Conservation (phyloP, 1,284 basidiomycete genomes). For the Marasmius sp. region DNA sequence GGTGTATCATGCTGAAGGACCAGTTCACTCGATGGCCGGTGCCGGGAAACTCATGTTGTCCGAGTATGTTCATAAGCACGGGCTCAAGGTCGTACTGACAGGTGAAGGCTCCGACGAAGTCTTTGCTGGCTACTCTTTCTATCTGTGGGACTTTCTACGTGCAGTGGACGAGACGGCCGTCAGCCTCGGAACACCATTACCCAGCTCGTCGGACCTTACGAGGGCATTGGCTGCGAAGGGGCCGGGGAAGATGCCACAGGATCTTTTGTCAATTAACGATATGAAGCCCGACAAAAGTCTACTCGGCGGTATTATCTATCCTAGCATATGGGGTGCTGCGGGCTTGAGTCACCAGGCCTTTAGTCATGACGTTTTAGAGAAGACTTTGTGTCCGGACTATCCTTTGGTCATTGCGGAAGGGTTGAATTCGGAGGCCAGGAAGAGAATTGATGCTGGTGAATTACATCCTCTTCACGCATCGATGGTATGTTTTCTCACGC, state of each 20-base stretch:
- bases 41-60: constrained; percentile 18
- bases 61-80: constrained; percentile 12
- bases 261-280: constrained; percentile 8
- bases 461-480: constrained; percentile 14
- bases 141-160: constrained; percentile 16
- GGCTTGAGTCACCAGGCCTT: neutral
- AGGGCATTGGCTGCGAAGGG: constrained; percentile 4
- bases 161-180: constrained; percentile 9
- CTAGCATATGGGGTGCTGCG: constrained; percentile 2
- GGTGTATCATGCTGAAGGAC: constrained; percentile 15
- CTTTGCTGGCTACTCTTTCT: constrained; percentile 17
- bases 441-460: constrained; percentile 6
- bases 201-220: constrained; percentile 7
- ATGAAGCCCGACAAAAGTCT: neutral
- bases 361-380: constrained; percentile 2
- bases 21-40: constrained; percentile 10
- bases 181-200: constrained; percentile 11
- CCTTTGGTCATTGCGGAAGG: constrained; percentile 10
- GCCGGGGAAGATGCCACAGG: constrained; percentile 3
- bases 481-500: constrained; percentile 3
- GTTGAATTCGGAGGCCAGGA: constrained; percentile 3
- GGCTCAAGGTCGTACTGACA: constrained; percentile 19
- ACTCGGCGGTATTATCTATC: constrained; percentile 12
- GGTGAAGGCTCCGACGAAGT: constrained; percentile 20
- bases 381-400: constrained; percentile 6